Percentiles rank a stretch among this genome's conserved stretches.
These are phyloP conservation scores for Cenchrus fungigraminus DNA, from an alignment of 176 grass and related monocot genomes.

Conservation along the genomic window DNA sequence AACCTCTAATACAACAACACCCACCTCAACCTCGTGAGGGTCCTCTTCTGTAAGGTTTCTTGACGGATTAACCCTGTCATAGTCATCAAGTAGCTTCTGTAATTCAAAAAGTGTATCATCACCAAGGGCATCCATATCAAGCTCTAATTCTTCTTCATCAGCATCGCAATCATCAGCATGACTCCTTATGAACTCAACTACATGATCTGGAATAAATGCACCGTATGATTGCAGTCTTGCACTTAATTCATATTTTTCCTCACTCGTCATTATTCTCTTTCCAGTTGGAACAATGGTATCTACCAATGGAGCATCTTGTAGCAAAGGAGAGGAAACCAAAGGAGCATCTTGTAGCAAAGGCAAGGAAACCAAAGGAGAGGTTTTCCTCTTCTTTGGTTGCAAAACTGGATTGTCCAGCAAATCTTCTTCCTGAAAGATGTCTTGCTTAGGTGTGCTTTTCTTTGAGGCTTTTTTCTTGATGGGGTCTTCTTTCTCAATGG, in stretches of 20 bases:
- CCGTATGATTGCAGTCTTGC: conserved; percentile 64
- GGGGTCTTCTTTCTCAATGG: conserved; percentile 46
- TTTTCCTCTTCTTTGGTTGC: conserved; percentile 80
- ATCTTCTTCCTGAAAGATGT: conserved; percentile 62
- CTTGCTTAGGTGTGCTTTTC: conserved; percentile 53
- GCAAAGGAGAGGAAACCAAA: conserved; percentile 22
- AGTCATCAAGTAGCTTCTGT: conserved; percentile 80
- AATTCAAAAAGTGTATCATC: conserved; percentile 81
- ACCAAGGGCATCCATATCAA: conserved; percentile 77
- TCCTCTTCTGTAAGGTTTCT: conserved; percentile 58
- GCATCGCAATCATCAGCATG: conserved; percentile 55
- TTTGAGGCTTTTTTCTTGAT: conserved; percentile 49
- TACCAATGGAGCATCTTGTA: conserved; percentile 42
- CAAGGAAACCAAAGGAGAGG: background rate
- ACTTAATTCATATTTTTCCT: conserved; percentile 72
- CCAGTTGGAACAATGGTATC: background rate
- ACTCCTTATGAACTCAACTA: conserved; percentile 78
- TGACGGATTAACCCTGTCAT: conserved; percentile 49
- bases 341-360: conserved; percentile 5
- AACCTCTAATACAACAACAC: conserved; percentile 41
- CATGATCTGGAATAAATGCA: conserved; percentile 67
- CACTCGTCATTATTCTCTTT: conserved; percentile 54
- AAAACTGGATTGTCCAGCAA: conserved; percentile 49
- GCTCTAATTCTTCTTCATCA: conserved; percentile 75
- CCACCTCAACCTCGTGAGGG: conserved; percentile 67